Evolutionary conservation across 1,284 basidiomycete genomes (phyloP), one percentile per base, ranked within the genome.

Genomic region (Pyrrhoderma noxium): DNA sequence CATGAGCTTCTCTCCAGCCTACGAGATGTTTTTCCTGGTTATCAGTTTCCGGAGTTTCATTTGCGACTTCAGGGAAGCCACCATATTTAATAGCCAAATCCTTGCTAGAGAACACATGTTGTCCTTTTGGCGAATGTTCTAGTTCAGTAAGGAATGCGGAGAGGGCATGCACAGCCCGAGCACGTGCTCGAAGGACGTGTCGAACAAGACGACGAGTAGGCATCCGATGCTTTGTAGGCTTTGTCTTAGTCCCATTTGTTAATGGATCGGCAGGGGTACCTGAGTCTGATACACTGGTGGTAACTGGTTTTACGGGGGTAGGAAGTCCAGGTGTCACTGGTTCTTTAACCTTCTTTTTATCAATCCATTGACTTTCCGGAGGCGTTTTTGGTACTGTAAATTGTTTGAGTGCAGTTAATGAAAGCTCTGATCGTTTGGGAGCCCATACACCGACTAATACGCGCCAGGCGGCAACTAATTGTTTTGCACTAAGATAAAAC

Each of bases 391-490:
- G 84, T 11, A 74, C 78, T 7, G 77, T 85, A 65, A 90, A 93
- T 52, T 80, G 80, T n/a, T 83, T 75, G 37, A 94, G 73, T 7
- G 82, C 81, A 19, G 74, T 59, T 16, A 82, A 61, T 2, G 86
- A 79, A 50, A 93, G 71, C 58, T 95, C 92, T 77, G 81, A 89
- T 38, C 70, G 72, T 62, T 81, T 82, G 8, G 93, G 91, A 2
- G 79, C 75, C 93, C 93, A 96, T 9, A 95, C 81, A 11, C 92
- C 93, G 57, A 94, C 79, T 11, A 96, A 75, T 14, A 94, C 80
- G 47, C 90, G 83, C 92, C 93, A 96, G 9, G 91, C 82, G 3
- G 92, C 88, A 25, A 85, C 74, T 38, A 94, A 75, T 42, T 84
- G 85, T 68, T 93, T 93, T 49, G 80, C 77, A 45, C 86, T 89